These are phyloP conservation scores for Lachnellula occidentalis DNA, from an alignment of 2,329 filamentous ascomycete species.

Conservation along the genomic window DNA sequence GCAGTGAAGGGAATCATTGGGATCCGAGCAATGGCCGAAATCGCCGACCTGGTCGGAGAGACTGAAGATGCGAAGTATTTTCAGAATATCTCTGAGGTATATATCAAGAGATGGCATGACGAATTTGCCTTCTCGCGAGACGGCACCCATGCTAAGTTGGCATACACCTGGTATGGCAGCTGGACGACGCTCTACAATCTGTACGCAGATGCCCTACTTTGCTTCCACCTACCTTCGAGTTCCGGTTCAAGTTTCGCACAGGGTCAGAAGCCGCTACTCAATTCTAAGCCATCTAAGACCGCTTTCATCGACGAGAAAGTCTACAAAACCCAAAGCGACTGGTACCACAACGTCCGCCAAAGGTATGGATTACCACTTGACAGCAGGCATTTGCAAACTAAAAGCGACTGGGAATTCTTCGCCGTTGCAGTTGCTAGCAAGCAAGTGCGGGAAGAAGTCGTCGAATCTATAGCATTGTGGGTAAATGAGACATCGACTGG, in stretches of 20 bases:
- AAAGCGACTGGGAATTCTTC: slow-evolving; percentile 90
- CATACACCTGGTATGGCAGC: slow-evolving; percentile 68
- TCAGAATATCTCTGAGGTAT: slow-evolving; percentile 54
- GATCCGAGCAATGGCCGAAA: slow-evolving; percentile 69
- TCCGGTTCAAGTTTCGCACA: slow-evolving; percentile 16
- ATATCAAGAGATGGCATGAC: slow-evolving; percentile 61
- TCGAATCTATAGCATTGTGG: slow-evolving; percentile 71
- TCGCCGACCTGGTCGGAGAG: slow-evolving; percentile 53
- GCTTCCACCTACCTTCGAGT: slow-evolving; percentile 57
- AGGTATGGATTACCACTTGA: slow-evolving; percentile 80
- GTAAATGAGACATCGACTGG: slow-evolving; percentile 73
- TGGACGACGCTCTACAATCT: slow-evolving; percentile 71
- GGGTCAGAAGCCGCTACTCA: slow-evolving; percentile 24
- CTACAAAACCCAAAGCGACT: slow-evolving; percentile 74
- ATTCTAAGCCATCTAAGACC: slow-evolving; percentile 25
- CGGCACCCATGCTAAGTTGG: slow-evolving; percentile 60
- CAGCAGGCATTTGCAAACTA: slow-evolving; percentile 76
- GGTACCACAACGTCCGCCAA: slow-evolving; percentile 75
- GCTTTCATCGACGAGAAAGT: slow-evolving; percentile 68
- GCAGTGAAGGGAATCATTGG: slow-evolving; percentile 75
- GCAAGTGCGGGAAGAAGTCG: slow-evolving; percentile 62
- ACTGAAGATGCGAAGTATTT: slow-evolving; percentile 52
- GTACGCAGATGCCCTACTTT: slow-evolving; percentile 67
- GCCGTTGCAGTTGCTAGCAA: slow-evolving; percentile 72
- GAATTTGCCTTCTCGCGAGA: slow-evolving; percentile 58